Evolutionary conservation across 2,329 filamentous ascomycete species (phyloP).

Genomic region (Sporothrix globosa): DNA sequence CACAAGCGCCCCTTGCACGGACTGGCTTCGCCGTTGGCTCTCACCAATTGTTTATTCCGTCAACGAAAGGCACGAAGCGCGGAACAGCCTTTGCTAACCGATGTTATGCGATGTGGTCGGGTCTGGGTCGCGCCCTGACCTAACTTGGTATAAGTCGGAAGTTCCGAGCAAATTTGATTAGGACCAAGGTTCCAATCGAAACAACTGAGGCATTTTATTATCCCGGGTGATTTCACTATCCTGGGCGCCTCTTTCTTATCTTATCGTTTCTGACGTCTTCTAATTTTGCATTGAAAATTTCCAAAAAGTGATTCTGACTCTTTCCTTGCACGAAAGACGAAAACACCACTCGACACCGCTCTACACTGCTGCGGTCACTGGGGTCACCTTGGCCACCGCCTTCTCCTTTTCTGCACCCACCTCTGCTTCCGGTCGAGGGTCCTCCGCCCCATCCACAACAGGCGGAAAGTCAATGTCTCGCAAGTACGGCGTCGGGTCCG

Average conservation of each 20-base stretch:
- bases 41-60: too few species aligned
- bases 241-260: not conserved
- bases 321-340: not conserved
- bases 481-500: constrained; percentile 26
- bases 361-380: not conserved
- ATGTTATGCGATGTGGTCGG: constrained; percentile 14
- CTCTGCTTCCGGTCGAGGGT: not conserved
- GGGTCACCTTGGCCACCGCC: not conserved
- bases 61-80: not conserved
- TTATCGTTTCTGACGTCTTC: not conserved
- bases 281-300: not conserved
- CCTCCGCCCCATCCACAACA: not conserved
- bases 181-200: not conserved
- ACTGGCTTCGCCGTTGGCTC: too few species aligned
- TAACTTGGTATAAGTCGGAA: not conserved
- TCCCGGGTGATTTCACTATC: too few species aligned
- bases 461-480: constrained; percentile 26
- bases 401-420: not conserved
- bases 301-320: not conserved
- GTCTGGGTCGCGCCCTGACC: not conserved
- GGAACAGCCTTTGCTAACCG: constrained; percentile 5
- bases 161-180: not conserved
- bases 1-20: not conserved
- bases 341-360: not conserved
- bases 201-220: not conserved